Percentiles rank a stretch among this genome's conserved stretches.
These are phyloP conservation scores for Helicocarpus griseus DNA, from an alignment of 2,329 filamentous ascomycete species.

Conservation along the genomic window DNA sequence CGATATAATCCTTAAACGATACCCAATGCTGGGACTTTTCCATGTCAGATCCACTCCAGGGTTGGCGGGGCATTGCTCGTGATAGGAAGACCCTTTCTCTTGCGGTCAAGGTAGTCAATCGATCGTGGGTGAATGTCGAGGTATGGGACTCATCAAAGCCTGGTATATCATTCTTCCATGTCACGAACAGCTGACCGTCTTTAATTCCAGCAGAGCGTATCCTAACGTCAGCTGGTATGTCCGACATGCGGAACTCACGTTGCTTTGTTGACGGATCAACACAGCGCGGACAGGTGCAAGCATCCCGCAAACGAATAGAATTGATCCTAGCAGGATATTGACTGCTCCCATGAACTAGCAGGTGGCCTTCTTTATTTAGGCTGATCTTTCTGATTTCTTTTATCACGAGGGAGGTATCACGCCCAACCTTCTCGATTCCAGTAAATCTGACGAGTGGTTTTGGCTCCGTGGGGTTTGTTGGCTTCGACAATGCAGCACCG, in stretches of 20 bases:
- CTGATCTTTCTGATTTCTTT: too few relatives aligned
- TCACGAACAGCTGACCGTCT: conserved; percentile 41
- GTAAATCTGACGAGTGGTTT: too few relatives aligned
- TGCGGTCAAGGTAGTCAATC: conserved; percentile 11
- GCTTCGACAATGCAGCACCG: too few relatives aligned
- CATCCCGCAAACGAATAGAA: conserved; percentile 39
- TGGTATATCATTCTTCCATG: conserved; percentile 52
- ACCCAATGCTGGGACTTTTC: conserved; percentile 43
- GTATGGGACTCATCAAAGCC: conserved; percentile 33
- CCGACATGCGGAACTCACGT: conserved; percentile 53
- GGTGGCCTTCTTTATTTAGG: too few relatives aligned
- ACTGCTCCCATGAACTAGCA: too few relatives aligned
- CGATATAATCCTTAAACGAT: conserved; percentile 63
- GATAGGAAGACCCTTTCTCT: background rate
- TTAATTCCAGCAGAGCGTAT: conserved; percentile 28
- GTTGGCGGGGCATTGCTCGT: background rate
- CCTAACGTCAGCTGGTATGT: conserved; percentile 46
- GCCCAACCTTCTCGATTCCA: too few relatives aligned
- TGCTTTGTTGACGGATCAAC: conserved; percentile 51
- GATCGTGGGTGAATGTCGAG: conserved; percentile 22
- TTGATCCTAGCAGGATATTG: background rate
- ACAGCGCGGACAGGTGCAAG: conserved; percentile 45
- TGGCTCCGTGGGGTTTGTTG: too few relatives aligned
- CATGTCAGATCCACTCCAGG: conserved; percentile 34
- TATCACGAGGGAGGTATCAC: too few relatives aligned